Conservation (phyloP, 1,139 yeast genomes). For the Geotrichum reessii region DNA sequence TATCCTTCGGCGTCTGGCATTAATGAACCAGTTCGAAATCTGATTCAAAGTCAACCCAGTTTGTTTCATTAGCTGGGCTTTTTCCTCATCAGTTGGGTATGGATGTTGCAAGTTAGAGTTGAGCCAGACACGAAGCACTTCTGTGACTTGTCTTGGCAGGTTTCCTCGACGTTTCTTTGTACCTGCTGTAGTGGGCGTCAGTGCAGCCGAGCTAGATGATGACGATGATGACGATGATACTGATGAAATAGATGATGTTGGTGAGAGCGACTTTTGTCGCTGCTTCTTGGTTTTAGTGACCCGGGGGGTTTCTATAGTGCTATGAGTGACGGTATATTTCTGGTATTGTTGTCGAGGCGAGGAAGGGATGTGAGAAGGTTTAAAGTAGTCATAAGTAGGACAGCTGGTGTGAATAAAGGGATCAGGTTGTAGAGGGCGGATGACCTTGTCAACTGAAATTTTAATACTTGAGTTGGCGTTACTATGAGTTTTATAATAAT, state of each 20-base stretch:
- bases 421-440: constrained; percentile 2
- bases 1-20: constrained; percentile 68
- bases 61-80: constrained; percentile 65
- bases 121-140: constrained; percentile 76
- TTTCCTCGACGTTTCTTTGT: constrained; percentile 54
- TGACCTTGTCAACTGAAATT: background rate
- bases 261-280: background rate
- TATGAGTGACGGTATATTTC: background rate
- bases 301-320: background rate
- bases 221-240: constrained; percentile 4
- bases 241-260: background rate
- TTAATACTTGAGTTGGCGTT: background rate
- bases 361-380: background rate
- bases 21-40: constrained; percentile 92
- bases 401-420: background rate
- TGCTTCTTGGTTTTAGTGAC: background rate
- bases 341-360: background rate
- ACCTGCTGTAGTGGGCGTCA: no score
- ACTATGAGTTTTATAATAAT: background rate
- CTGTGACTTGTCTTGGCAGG: constrained; percentile 84
- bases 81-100: constrained; percentile 88
- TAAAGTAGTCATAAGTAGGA: background rate
- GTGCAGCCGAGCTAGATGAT: background rate
- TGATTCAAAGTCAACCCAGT: constrained; percentile 92
- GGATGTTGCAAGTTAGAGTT: constrained; percentile 84